Evolutionary conservation across 805 yeast species (phyloP), one percentile per base, ranked within the genome.

Genomic region (Blastobotrys americana): DNA sequence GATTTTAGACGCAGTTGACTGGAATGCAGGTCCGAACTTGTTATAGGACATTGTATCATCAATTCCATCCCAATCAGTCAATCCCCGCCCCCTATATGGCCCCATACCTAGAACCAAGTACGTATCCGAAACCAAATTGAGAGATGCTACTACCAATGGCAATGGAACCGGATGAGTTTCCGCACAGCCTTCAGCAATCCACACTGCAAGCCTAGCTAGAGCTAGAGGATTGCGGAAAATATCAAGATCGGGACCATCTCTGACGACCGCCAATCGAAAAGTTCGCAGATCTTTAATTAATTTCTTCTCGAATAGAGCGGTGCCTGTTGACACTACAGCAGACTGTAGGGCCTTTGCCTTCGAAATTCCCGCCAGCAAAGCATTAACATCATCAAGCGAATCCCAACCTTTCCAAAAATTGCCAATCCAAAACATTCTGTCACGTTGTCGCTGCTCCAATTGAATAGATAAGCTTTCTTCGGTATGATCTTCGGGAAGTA

Each of bases 1-100:
- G 4, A 95, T 84, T 17, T 77, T 76, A 37, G 72, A 73, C 1
- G 97, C 93, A 21, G 89, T 85, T 52, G 82, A 83, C 61, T 87
- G 96, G 63, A 93, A 93, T 28, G 95, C 95, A 46, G 82, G 77
- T 38, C 96, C 89, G 59, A 93, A 93, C 5, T 86, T 81, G 59
- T 93, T 90, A 41, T 82, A 66, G 5, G 37, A 31, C 28, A 80
- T 64, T 25, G 71, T 71, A 20, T 42, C 55, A 17, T 66, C 66
- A 15, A 57, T 56, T n/a, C 58, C 48, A 4, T 48, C 57, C 4
- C 52, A 60, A 6, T 57, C 69, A 23, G 60, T 62, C 3, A 67
- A 68, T 10, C 19, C n/a, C 27, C 53, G 36, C 13, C 90, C 86
- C 53, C 79, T 82, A 54, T 84, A 76, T 2, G 96, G 93, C 0